Conservation (phyloP, 805 yeast genomes). For the Candida ascalaphidarum region DNA sequence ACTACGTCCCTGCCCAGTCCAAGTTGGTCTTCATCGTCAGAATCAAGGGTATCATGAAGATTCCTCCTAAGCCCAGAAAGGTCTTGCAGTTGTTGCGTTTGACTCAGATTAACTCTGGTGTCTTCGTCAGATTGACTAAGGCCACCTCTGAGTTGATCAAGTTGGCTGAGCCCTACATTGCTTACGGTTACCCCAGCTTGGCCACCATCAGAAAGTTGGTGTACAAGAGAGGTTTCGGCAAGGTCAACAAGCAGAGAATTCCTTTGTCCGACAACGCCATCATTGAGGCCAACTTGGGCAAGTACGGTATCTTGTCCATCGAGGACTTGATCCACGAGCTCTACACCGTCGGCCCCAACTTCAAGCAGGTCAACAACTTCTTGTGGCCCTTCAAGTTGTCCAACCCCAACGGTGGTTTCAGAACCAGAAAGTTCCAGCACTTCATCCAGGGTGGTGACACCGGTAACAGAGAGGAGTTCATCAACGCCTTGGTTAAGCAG, state of each 20-base stretch:
- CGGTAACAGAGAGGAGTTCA: slow-evolving; percentile 96
- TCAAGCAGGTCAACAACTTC: slow-evolving; percentile 98
- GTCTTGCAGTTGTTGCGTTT: slow-evolving; percentile 90
- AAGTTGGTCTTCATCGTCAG: slow-evolving; percentile 93
- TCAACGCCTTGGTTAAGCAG: slow-evolving; percentile 88
- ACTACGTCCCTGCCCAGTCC: slow-evolving; percentile 92
- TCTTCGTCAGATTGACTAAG: slow-evolving; percentile 90
- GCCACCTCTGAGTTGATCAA: slow-evolving; percentile 88
- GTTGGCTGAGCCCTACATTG: slow-evolving; percentile 93
- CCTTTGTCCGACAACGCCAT: slow-evolving; percentile 81
- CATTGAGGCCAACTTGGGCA: slow-evolving; percentile 82
- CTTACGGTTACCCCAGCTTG: slow-evolving; percentile 95
- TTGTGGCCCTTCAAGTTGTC: slow-evolving; percentile 97
- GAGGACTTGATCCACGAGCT: slow-evolving; percentile 96
- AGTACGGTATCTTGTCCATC: slow-evolving; percentile 85
- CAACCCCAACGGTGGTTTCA: slow-evolving; percentile 97
- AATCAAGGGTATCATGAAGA: slow-evolving; percentile 99
- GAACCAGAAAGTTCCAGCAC: slow-evolving; percentile 95
- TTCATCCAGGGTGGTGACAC: slow-evolving; percentile 97
- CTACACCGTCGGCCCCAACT: slow-evolving; percentile 95
- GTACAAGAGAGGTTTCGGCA: slow-evolving; percentile 98
- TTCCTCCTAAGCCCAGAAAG: slow-evolving; percentile 99
- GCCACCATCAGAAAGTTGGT: slow-evolving; percentile 86
- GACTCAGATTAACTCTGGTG: slow-evolving; percentile 92
- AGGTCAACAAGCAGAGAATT: slow-evolving; percentile 93